Evolutionary conservation across 202 grass and related monocot genomes (phyloP).

Genomic region (Zizania palustris): DNA sequence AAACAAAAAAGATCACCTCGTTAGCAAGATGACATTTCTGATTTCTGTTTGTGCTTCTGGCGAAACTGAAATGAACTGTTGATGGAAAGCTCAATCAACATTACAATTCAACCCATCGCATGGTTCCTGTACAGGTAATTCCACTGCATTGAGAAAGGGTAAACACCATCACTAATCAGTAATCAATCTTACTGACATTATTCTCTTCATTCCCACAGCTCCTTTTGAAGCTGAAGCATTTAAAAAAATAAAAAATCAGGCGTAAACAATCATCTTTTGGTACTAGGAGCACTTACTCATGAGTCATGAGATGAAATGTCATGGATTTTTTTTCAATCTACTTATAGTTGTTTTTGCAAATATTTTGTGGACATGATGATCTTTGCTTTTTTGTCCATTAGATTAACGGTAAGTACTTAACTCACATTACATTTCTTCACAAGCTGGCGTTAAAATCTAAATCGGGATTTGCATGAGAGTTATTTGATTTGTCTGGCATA

Average conservation of each 20-base stretch:
- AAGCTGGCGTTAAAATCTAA: neutral
- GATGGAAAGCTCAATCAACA: neutral
- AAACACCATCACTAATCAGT: too few species aligned
- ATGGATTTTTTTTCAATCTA: neutral
- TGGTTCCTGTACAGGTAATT: neutral
- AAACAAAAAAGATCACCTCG: neutral
- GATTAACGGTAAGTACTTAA: neutral
- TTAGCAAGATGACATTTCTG: neutral
- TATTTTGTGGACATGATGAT: neutral
- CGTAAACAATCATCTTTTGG: neutral
- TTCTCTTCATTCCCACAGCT: neutral
- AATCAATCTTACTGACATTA: neutral
- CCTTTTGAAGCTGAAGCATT: neutral
- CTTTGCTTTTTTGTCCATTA: neutral
- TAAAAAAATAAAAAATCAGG: neutral
- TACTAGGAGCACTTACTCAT: neutral
- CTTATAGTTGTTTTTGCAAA: neutral
- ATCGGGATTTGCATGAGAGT: neutral
- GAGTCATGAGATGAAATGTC: neutral
- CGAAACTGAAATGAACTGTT: neutral
- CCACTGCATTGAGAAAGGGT: neutral
- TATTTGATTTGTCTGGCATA: slow-evolving; percentile 10
- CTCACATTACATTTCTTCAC: slow-evolving; percentile 1
- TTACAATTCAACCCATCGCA: neutral
- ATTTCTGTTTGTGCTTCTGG: neutral